phyloP scores from a whole-genome alignment of 2,329 filamentous ascomycete species.

The Exophiala oligosperma region DNA sequence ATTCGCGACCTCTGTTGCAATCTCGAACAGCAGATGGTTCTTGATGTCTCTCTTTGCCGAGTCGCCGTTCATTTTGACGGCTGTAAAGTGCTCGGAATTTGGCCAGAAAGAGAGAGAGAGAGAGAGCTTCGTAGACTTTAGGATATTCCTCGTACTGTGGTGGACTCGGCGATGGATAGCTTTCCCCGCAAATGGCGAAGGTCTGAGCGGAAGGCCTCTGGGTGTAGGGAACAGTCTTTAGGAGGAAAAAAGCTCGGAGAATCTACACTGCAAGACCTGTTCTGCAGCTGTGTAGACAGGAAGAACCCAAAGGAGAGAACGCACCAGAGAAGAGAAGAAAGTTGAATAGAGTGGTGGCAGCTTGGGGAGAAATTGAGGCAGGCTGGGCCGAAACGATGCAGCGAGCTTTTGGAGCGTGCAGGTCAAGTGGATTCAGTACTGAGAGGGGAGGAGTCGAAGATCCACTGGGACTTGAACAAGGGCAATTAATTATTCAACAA shows the following conservation, averaged over 20 bases:
- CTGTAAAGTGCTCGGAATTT: neutral
- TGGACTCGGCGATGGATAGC: conserved; percentile 3
- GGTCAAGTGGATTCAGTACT: neutral
- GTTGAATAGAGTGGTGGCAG: neutral
- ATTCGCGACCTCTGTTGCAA: conserved; percentile 96
- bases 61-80: conserved; percentile 29
- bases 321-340: neutral
- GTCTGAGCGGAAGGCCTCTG: conserved; percentile 5
- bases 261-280: neutral
- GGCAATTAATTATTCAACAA: neutral
- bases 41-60: conserved; percentile 69
- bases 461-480: neutral
- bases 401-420: conserved; percentile 8
- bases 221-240: neutral
- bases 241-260: conserved; percentile 1
- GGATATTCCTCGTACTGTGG: neutral
- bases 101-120: neutral
- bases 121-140: neutral
- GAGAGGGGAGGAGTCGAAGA: conserved; percentile 2
- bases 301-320: conserved; percentile 6
- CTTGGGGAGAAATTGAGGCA: conserved; percentile 22
- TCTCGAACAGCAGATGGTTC: conserved; percentile 94
- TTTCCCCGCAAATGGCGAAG: conserved; percentile 19
- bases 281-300: neutral
- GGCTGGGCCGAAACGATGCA: conserved; percentile 20